Evolutionary conservation across 1,284 basidiomycete species (phyloP).

Genomic region (Boletellus dicymbophilus): DNA sequence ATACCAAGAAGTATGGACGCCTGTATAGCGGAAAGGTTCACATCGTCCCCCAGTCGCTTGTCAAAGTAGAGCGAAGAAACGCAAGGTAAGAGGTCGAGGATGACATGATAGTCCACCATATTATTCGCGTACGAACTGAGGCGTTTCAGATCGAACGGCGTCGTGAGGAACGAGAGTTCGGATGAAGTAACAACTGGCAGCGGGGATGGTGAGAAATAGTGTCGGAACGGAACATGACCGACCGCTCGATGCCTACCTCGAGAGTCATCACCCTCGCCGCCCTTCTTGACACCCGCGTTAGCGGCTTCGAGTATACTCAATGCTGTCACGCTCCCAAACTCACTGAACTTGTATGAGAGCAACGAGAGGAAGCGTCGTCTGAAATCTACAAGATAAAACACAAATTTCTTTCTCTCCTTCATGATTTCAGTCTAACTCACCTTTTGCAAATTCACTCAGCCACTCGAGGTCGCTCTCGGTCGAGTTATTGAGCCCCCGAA

Average conservation of each 20-base stretch:
- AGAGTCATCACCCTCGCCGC: constrained; percentile 39
- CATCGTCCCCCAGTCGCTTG: constrained; percentile 61
- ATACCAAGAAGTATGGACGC: constrained; percentile 88
- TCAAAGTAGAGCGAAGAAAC: constrained; percentile 87
- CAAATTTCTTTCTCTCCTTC: not conserved
- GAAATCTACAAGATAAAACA: constrained; percentile 76
- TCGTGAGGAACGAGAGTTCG: constrained; percentile 76
- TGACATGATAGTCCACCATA: constrained; percentile 95
- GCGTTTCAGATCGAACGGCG: constrained; percentile 96
- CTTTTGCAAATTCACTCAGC: constrained; percentile 89
- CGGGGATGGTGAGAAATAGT: not conserved
- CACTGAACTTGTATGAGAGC: constrained; percentile 93
- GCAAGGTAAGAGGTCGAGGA: constrained; percentile 89
- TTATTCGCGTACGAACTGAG: constrained; percentile 96
- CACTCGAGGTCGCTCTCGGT: constrained; percentile 68
- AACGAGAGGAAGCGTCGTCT: constrained; percentile 87
- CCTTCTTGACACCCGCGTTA: constrained; percentile 63
- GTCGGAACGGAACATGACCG: not conserved
- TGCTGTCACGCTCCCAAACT: constrained; percentile 87
- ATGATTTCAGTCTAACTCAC: constrained; percentile 41
- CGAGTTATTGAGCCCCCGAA: constrained; percentile 76
- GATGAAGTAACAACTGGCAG: constrained; percentile 52
- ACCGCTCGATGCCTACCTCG: constrained; percentile 39
- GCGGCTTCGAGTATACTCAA: constrained; percentile 89
- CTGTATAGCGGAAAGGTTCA: constrained; percentile 82